These are phyloP conservation scores for Septoria petroselini DNA, from an alignment of 2,329 filamentous ascomycete species.

Conservation along the genomic window DNA sequence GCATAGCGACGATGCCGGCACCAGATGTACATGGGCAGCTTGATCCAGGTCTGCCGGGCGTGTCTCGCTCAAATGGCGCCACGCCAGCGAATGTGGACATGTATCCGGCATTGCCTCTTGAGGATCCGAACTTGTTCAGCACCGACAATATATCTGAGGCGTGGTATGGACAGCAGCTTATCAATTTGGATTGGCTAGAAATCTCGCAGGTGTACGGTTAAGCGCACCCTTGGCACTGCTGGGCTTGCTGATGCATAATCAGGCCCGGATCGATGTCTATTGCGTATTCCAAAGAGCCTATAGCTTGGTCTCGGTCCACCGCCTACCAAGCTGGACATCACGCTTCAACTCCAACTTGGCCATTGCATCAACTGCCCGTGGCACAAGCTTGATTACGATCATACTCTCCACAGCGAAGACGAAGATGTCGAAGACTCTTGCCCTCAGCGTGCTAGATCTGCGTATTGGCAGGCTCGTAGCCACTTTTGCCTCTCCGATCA, in stretches of 20 bases:
- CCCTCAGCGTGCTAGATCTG: constrained; percentile 66
- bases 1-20: background rate
- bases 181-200: constrained; percentile 31
- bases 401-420: constrained; percentile 40
- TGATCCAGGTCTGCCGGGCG: background rate
- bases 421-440: constrained; percentile 14
- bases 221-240: background rate
- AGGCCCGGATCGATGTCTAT: background rate
- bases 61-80: constrained; percentile 1
- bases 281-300: background rate
- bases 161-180: constrained; percentile 30
- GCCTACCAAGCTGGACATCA: constrained; percentile 16
- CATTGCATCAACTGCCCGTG: constrained; percentile 49
- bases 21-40: background rate
- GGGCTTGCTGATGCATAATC: background rate
- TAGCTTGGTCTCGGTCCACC: constrained; percentile 8
- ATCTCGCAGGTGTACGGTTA: constrained; percentile 20
- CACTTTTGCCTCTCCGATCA: constrained; percentile 42
- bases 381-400: constrained; percentile 56
- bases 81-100: constrained; percentile 9
- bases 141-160: constrained; percentile 29
- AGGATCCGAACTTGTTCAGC: constrained; percentile 26
- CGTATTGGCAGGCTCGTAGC: constrained; percentile 67
- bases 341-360: constrained; percentile 22
- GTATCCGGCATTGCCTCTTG: constrained; percentile 21